Conservation (phyloP, 331 rosid genomes). For the Arachis monticola region DNA sequence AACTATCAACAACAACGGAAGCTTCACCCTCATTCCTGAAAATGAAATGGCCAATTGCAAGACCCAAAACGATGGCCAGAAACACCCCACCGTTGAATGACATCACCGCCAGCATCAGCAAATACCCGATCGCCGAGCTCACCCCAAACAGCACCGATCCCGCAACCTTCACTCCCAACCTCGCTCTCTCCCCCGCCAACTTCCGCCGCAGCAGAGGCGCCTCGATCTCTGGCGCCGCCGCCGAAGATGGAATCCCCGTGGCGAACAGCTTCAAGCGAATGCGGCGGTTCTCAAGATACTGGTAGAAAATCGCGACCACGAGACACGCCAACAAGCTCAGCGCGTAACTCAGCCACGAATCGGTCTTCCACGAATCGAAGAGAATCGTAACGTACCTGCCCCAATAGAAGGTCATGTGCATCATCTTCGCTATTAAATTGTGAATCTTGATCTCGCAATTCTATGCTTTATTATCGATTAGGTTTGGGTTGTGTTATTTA, state of each 20-base stretch:
- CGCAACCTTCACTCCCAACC: slow-evolving; percentile 46
- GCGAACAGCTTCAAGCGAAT: slow-evolving; percentile 62
- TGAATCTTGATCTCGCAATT: not conserved
- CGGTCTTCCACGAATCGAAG: slow-evolving; percentile 72
- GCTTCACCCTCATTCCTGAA: slow-evolving; percentile 68
- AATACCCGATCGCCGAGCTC: slow-evolving; percentile 86
- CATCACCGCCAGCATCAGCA: slow-evolving; percentile 89
- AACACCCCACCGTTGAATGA: slow-evolving; percentile 93
- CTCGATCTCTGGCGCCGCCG: slow-evolving; percentile 53
- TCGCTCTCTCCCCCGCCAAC: slow-evolving; percentile 44
- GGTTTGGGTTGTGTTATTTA: not conserved
- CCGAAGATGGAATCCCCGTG: slow-evolving; percentile 13
- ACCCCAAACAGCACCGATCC: slow-evolving; percentile 72
- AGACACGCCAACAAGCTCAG: slow-evolving; percentile 74
- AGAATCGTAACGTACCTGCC: slow-evolving; percentile 72
- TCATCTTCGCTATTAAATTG: slow-evolving; percentile 58
- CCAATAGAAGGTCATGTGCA: slow-evolving; percentile 99
- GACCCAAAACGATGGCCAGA: slow-evolving; percentile 73
- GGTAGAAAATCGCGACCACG: slow-evolving; percentile 70
- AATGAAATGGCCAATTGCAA: slow-evolving; percentile 63
- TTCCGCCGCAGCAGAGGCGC: slow-evolving; percentile 56
- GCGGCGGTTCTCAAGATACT: slow-evolving; percentile 71
- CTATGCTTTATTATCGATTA: not conserved
- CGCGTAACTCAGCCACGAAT: slow-evolving; percentile 63
- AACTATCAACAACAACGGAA: slow-evolving; percentile 54